These are phyloP conservation scores for Venturia nashicola DNA, from an alignment of 2,329 filamentous ascomycete species.

Conservation along the genomic window DNA sequence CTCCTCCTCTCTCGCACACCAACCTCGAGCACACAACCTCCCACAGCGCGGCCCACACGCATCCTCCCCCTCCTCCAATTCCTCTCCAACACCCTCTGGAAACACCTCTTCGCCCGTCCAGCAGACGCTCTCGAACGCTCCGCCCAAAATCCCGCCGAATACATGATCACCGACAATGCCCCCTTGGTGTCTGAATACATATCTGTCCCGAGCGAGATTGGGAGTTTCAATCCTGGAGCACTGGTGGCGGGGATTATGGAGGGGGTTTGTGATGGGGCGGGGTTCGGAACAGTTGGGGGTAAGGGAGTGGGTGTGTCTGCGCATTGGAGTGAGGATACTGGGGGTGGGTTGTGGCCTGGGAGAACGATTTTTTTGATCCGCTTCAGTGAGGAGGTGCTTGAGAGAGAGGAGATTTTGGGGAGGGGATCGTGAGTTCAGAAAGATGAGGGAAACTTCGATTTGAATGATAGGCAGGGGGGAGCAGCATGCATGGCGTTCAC, in stretches of 20 bases:
- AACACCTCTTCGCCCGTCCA: constrained; percentile 78
- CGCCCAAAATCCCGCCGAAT: constrained; percentile 77
- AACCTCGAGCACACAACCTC: constrained; percentile 21
- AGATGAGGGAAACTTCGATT: neutral
- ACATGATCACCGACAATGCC: constrained; percentile 99
- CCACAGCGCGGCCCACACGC: constrained; percentile 58
- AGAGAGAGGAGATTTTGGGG: constrained; percentile 73
- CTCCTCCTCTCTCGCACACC: constrained; percentile 66
- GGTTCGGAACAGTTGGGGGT: constrained; percentile 61
- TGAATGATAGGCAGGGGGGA: too few species aligned
- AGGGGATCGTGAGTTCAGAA: constrained; percentile 26
- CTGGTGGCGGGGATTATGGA: constrained; percentile 93
- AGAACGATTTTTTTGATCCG: constrained; percentile 93
- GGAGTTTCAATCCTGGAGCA: constrained; percentile 88
- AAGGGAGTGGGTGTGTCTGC: constrained; percentile 51
- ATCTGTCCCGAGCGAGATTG: constrained; percentile 88
- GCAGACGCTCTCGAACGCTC: constrained; percentile 90
- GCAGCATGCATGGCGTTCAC: neutral
- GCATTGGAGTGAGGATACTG: constrained; percentile 50
- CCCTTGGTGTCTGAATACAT: constrained; percentile 92
- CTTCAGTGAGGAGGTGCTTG: constrained; percentile 82
- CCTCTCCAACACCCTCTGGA: constrained; percentile 86
- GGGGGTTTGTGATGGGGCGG: constrained; percentile 86
- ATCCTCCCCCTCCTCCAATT: constrained; percentile 89
- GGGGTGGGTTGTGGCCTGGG: constrained; percentile 67